phyloP scores from a whole-genome alignment of 495 filamentous ascomycete species.

The Pyrenopolyporus hunteri region DNA sequence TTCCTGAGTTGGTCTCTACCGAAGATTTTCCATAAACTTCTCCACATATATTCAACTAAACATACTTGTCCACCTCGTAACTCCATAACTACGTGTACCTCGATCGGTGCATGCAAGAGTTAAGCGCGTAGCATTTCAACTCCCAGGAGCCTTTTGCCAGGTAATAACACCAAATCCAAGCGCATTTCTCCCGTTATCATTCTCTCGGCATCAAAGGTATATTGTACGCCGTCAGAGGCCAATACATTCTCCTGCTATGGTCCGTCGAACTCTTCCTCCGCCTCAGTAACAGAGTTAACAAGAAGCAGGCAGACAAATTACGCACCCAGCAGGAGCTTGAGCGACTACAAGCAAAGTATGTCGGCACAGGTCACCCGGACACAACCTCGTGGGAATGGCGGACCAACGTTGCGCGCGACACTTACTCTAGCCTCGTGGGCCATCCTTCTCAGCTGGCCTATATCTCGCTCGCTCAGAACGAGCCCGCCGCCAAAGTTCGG shows the following conservation, averaged over 20 bases:
- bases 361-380: conserved; percentile 98
- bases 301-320: conserved; percentile 85
- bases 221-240: no score
- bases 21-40: no score
- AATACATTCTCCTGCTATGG: conserved; percentile 30
- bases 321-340: conserved; percentile 97
- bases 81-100: no score
- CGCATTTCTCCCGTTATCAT: no score
- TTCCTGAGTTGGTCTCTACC: no score
- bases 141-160: no score
- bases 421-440: conserved; percentile 81
- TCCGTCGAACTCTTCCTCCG: conserved; percentile 1
- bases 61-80: no score
- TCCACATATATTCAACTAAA: no score
- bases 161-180: no score
- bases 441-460: conserved; percentile 90
- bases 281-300: conserved; percentile 4
- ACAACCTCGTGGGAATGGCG: conserved; percentile 97
- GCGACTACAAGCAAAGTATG: conserved; percentile 87
- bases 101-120: no score
- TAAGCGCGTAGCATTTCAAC: no score
- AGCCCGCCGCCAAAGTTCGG: conserved; percentile 79
- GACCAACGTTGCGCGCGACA: conserved; percentile 87
- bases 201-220: no score
- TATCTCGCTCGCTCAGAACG: conserved; percentile 86